These are phyloP conservation scores for Kokia cookei DNA, from an alignment of 441 rosid genomes.

Conservation along the genomic window DNA sequence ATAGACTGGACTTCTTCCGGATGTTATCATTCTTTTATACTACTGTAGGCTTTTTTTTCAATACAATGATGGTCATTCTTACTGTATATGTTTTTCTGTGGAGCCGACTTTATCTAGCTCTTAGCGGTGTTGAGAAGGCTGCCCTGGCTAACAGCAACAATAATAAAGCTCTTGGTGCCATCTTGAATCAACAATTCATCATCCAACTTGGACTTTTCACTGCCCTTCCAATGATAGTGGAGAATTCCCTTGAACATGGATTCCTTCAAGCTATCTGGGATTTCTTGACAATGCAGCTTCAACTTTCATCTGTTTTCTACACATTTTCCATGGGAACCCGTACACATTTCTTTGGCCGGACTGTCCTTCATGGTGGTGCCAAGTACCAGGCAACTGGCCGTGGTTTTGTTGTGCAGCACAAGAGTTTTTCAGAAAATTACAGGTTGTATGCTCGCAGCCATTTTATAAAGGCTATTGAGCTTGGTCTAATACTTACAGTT, in stretches of 20 bases:
- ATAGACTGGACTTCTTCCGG: background rate
- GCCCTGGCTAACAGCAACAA: constrained; percentile 25
- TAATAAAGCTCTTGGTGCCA: constrained; percentile 39
- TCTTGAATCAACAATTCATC: constrained; percentile 65
- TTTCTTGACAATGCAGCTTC: constrained; percentile 78
- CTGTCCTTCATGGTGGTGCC: constrained; percentile 92
- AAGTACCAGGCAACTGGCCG: constrained; percentile 83
- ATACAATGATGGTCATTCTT: background rate
- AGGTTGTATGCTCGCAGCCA: constrained; percentile 83
- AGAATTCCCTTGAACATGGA: constrained; percentile 83
- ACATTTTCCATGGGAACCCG: constrained; percentile 92
- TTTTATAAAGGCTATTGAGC: constrained; percentile 86
- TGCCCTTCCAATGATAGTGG: constrained; percentile 81
- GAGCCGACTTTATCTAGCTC: constrained; percentile 36
- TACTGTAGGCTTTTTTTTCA: background rate
- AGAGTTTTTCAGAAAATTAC: constrained; percentile 74
- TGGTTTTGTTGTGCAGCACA: constrained; percentile 89
- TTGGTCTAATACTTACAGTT: constrained; percentile 73
- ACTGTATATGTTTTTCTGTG: background rate
- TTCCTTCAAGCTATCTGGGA: constrained; percentile 60
- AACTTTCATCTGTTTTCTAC: constrained; percentile 81
- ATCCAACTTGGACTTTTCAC: constrained; percentile 90
- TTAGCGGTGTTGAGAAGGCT: constrained; percentile 51
- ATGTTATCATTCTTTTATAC: background rate
- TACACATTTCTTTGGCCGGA: constrained; percentile 82